Evolutionary conservation across 192 early-diverging fungal species (phyloP), one percentile per base, ranked within the genome.

Genomic region (Gonapodya sp.): DNA sequence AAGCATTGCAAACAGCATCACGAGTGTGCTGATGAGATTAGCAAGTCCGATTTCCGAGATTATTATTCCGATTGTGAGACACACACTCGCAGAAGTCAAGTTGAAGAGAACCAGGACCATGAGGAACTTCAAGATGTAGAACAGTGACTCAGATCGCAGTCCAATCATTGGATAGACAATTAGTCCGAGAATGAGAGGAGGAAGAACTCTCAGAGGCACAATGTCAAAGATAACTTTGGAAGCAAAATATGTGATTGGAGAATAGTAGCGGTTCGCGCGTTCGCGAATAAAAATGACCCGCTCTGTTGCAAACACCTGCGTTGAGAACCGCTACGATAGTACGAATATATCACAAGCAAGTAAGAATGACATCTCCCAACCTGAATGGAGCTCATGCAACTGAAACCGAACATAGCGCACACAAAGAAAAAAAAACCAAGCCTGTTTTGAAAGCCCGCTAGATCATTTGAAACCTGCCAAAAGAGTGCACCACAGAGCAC

Each of bases 91-190:
- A 0, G 93, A 91, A 0, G 93, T 90, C 18, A 93, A 75, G 81
- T 94, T 95, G 87, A 96, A 96, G 35, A 96, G 83, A 0, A 95
- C 91, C 35, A 96, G 88, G 2, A 93, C 92, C 34, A 94, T 82
- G 30, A 95, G 83, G 83, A 94, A 93, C 73, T 92, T 90, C 24
- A 94, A 85, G 18, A 77, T 16, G 84, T 91, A 91, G 73, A 93
- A 92, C 31, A 81, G 37, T 30, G 86, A 82, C 0, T 88, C 89
- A 24, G 91, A 86, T 0, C 93, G 87, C 0, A 95, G 88, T 0
- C 95, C 95, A 0, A 94, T 93, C 92, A 96, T 94, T 36, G 91
- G 91, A 85, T 95, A 96, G 32, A 89, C 89, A 83, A 96, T 96
- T 18, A 94, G 87, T 0, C 91, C 92, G 72, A 95, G 88, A 79